These are phyloP conservation scores for Sporothrix globosa DNA, from an alignment of 2,329 filamentous ascomycete species.

Conservation along the genomic window DNA sequence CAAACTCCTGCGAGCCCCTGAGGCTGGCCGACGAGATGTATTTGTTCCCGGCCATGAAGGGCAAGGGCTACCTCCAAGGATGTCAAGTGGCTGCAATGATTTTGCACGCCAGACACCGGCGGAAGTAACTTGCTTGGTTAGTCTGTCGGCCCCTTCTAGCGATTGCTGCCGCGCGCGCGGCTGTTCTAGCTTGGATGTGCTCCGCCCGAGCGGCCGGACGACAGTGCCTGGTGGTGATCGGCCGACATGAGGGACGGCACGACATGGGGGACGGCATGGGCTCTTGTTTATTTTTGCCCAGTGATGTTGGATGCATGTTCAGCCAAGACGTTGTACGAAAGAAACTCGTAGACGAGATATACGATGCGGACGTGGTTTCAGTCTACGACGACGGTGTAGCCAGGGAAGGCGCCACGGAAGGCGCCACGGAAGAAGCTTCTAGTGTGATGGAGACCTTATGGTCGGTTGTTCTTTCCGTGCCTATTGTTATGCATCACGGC, in stretches of 20 bases:
- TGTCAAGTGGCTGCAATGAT: no score
- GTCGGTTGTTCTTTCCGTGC: not conserved
- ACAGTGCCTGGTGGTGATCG: not conserved
- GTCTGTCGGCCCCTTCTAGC: not conserved
- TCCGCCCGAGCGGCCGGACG: constrained; percentile 20
- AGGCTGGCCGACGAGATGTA: no score
- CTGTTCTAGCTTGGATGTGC: not conserved
- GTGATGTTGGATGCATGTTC: not conserved
- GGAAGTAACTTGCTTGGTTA: not conserved
- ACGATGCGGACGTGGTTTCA: not conserved
- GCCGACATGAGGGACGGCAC: not conserved
- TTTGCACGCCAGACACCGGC: not conserved
- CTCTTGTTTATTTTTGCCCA: not conserved
- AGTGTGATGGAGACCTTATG: not conserved
- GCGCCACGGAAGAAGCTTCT: not conserved
- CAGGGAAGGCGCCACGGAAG: not conserved
- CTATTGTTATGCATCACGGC: no score
- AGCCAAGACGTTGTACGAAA: not conserved
- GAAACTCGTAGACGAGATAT: not conserved
- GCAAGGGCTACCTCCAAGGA: not conserved
- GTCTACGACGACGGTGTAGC: not conserved
- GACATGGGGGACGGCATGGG: not conserved
- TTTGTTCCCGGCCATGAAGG: not conserved
- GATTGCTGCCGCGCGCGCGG: constrained; percentile 2
- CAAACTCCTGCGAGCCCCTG: no score